Evolutionary conservation across 2,329 filamentous ascomycete genomes (phyloP).

Genomic region (Dendrostoma leiphaemia): DNA sequence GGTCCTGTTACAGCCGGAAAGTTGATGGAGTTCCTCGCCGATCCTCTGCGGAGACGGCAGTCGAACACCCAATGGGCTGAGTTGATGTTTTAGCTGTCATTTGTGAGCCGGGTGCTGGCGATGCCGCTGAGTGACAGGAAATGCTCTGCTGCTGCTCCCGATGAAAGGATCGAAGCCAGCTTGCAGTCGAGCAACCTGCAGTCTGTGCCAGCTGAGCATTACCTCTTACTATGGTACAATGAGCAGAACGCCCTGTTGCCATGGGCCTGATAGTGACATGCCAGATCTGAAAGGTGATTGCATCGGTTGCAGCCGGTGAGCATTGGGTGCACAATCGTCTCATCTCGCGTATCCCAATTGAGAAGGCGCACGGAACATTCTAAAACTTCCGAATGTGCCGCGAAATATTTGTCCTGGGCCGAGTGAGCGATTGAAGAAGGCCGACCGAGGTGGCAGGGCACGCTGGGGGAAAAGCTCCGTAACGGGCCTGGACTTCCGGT

Average conservation of each 20-base stretch:
- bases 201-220: not conserved
- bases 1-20: not conserved
- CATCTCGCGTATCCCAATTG: not conserved
- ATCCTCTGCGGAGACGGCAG: conserved; percentile 9
- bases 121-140: not conserved
- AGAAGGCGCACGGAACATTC: conserved; percentile 1
- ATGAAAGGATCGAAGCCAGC: not conserved
- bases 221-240: not conserved
- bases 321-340: too few relatives aligned
- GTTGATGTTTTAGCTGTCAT: not conserved
- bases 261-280: not conserved
- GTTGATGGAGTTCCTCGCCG: not conserved
- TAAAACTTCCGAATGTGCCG: conserved; percentile 1
- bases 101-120: not conserved
- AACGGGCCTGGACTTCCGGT: not conserved
- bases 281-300: too few relatives aligned
- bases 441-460: not conserved
- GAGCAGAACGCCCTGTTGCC: not conserved
- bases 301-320: conserved; percentile 5
- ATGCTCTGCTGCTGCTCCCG: not conserved
- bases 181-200: too few relatives aligned
- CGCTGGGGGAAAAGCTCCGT: not conserved
- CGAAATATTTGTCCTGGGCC: not conserved
- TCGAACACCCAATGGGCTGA: not conserved
- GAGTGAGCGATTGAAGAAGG: not conserved